Percentiles rank a stretch among this genome's conserved stretches.
These are phyloP conservation scores for Seminavis robusta DNA, from an alignment of 108 stramenopile species.

Conservation along the genomic window DNA sequence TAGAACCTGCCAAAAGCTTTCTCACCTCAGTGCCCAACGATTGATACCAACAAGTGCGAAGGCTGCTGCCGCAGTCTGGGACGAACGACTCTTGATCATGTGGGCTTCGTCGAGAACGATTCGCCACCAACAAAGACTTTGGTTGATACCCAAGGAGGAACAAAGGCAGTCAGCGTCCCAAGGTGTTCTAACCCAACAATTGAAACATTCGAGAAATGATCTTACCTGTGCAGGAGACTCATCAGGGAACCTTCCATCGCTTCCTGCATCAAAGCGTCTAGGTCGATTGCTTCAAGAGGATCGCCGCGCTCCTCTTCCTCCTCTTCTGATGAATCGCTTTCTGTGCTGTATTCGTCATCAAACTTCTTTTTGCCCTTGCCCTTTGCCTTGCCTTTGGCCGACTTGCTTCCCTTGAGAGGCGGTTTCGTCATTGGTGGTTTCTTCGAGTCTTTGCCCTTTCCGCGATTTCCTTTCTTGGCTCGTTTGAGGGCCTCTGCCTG, in stretches of 20 bases:
- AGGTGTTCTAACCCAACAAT: too few relatives aligned
- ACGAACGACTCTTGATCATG: conserved; percentile 85
- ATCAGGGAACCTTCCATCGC: conserved; percentile 79
- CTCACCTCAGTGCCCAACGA: conserved; percentile 92
- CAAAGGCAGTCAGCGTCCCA: too few relatives aligned
- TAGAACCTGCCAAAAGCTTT: too few relatives aligned
- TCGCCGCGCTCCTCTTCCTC: conserved; percentile 23
- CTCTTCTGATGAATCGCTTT: too few relatives aligned
- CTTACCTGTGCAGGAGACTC: conserved; percentile 77
- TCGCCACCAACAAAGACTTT: conserved; percentile 94
- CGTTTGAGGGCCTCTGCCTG: conserved; percentile 41
- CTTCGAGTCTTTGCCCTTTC: conserved; percentile 16
- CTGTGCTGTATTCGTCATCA: conserved; percentile 27
- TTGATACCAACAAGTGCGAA: conserved; percentile 88
- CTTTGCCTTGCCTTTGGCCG: conserved; percentile 10
- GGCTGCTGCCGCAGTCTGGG: conserved; percentile 95
- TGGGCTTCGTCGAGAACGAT: conserved; percentile 95
- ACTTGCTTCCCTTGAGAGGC: conserved; percentile 14
- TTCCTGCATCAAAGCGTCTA: conserved; percentile 39
- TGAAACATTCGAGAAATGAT: too few relatives aligned
- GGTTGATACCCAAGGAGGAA: too few relatives aligned
- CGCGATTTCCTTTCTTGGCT: conserved; percentile 23
- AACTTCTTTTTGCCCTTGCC: conserved; percentile 26
- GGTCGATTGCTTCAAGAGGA: conserved; percentile 32
- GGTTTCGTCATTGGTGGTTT: conserved; percentile 30